Conservation (phyloP, 371 early-diverging fungal genomes). For the Encephalitozoon hellem region DNA sequence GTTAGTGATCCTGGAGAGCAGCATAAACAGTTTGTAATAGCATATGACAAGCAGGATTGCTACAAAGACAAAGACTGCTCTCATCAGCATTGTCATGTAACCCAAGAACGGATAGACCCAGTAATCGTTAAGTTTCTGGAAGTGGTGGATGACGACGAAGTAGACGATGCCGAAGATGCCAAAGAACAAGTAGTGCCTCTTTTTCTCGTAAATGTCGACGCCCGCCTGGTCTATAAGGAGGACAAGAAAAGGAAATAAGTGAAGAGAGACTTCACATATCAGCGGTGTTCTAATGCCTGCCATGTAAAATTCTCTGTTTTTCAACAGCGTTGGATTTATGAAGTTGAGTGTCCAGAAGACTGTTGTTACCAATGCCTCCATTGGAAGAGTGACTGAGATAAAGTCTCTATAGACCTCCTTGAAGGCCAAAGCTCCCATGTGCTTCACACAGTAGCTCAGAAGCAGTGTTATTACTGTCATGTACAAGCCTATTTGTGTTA, state of each 20-base stretch:
- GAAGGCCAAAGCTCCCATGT: neutral
- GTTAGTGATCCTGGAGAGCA: neutral
- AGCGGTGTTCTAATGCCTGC: neutral
- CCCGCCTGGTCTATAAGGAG: conserved; percentile 3
- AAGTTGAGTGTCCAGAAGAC: conserved; percentile 19
- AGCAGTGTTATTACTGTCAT: conserved; percentile 18
- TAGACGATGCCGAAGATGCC: neutral
- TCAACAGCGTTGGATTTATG: conserved; percentile 19
- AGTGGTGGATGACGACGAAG: neutral
- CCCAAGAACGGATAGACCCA: conserved; percentile 29
- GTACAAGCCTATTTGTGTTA: conserved; percentile 13
- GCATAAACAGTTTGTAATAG: neutral
- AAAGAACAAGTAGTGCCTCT: neutral
- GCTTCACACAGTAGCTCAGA: conserved; percentile 1
- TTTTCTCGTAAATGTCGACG: neutral
- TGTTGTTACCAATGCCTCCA: conserved; percentile 14
- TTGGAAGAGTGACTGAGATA: conserved; percentile 2
- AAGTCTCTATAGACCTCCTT: neutral
- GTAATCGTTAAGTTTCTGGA: neutral
- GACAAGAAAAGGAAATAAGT: conserved; percentile 14
- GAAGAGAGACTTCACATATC: conserved; percentile 14
- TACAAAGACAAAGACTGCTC: neutral
- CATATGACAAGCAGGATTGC: neutral
- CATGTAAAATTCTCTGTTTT: neutral
- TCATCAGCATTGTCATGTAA: neutral